Conservation (phyloP, 495 filamentous ascomycete species). For the Barbatosphaeria neglecta region DNA sequence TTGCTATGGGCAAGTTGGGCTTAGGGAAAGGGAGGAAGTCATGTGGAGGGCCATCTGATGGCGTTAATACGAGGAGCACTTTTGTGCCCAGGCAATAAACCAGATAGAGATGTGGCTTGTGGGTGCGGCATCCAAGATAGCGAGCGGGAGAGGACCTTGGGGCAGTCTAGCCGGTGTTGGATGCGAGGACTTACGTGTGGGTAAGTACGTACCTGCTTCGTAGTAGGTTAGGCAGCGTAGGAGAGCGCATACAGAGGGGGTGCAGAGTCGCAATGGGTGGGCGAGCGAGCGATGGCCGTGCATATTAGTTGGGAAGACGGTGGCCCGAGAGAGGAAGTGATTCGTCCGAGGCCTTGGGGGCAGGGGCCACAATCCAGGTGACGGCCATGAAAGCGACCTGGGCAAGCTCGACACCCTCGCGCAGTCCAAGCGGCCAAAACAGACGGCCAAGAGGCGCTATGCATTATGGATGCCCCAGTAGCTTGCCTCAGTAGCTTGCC, state of each 20-base stretch:
- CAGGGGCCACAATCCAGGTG: not conserved
- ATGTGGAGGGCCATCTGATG: not conserved
- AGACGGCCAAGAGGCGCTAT: not conserved
- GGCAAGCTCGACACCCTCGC: not conserved
- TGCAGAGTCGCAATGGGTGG: not conserved
- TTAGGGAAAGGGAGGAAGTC: not conserved
- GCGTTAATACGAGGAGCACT: not conserved
- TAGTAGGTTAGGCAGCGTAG: not conserved
- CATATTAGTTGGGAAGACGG: not conserved
- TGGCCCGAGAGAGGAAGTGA: not conserved
- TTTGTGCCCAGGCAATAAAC: not conserved
- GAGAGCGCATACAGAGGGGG: not conserved
- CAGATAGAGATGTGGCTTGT: not conserved
- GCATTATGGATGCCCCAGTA: too few species aligned
- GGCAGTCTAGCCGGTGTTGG: not conserved
- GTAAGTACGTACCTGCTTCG: not conserved
- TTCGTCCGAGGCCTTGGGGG: not conserved
- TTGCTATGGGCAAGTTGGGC: not conserved
- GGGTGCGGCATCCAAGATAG: not conserved
- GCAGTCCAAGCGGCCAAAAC: not conserved
- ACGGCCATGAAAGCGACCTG: not conserved
- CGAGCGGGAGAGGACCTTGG: not conserved
- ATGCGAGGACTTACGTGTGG: not conserved
- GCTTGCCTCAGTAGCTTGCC: too few species aligned
- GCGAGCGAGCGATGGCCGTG: not conserved